Conservation (phyloP, 2,329 filamentous ascomycete genomes). For the Diaporthe australafricana region DNA sequence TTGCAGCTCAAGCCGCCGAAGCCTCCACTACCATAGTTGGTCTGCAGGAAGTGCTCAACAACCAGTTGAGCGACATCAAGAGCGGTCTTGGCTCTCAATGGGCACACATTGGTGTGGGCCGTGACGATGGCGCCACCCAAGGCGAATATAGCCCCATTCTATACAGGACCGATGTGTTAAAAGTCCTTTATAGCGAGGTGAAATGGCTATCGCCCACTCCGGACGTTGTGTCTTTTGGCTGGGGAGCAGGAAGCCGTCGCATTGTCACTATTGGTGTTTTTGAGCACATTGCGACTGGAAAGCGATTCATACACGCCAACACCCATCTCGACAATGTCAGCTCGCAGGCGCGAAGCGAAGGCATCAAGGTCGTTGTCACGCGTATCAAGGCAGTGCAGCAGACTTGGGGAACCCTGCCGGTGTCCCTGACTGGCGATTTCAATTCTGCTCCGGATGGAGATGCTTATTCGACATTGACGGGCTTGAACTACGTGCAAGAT, state of each 20-base stretch:
- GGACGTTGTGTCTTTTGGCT: slow-evolving; percentile 66
- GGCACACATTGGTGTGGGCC: slow-evolving; percentile 66
- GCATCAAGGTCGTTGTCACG: slow-evolving; percentile 57
- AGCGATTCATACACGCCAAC: slow-evolving; percentile 56
- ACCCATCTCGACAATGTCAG: slow-evolving; percentile 67
- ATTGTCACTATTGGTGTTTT: slow-evolving; percentile 63
- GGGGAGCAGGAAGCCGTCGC: slow-evolving; percentile 59
- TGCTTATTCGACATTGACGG: slow-evolving; percentile 54
- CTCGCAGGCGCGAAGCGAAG: slow-evolving; percentile 53
- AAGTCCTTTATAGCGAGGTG: slow-evolving; percentile 62
- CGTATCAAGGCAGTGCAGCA: slow-evolving; percentile 45
- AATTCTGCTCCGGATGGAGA: slow-evolving; percentile 54
- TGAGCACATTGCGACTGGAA: slow-evolving; percentile 51
- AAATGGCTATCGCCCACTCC: slow-evolving; percentile 74
- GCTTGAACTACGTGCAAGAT: slow-evolving; percentile 36
- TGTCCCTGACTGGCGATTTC: slow-evolving; percentile 58
- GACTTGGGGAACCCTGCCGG: slow-evolving; percentile 41
- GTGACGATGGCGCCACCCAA: slow-evolving; percentile 66
- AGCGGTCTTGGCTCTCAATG: slow-evolving; percentile 57
- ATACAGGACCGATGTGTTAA: slow-evolving; percentile 67
- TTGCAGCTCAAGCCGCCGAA: slow-evolving; percentile 41
- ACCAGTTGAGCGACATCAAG: slow-evolving; percentile 60
- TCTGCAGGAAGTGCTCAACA: slow-evolving; percentile 65
- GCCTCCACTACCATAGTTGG: slow-evolving; percentile 57
- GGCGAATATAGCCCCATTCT: slow-evolving; percentile 79